Base-by-base conservation (phyloP, 352 stramenopile genomes). In the Pythium diclinum region DNA sequence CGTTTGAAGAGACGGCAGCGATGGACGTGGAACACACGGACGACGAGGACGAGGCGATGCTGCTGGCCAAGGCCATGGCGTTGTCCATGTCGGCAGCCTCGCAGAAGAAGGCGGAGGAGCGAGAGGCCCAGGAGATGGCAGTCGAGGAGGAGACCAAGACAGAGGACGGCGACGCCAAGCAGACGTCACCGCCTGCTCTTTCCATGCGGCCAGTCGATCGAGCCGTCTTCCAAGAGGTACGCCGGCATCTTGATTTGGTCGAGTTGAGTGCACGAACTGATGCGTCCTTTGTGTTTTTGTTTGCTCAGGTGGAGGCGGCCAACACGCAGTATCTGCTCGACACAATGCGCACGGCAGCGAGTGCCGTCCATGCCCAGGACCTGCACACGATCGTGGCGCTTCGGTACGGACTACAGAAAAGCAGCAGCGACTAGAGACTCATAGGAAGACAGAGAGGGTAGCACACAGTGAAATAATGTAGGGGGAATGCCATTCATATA, bases 11-110 rank as follows among this genome's bases (percentile, higher is more conserved):
- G 58, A 14, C 67, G 73, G 64, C 65, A 0, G 63, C 59, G 3
- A 67, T 67, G 54, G 75, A 81, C 30, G 67, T 64, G 14, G 58
- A 60, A 1, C 56, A 63, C 19, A 68, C 52, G 34, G 67, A 63
- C 5, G 61, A 68, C 32, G 81, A 94, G 30, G 84, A 96, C 16
- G 87, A 96, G 63, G 81, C 87, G 2, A 94, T 96, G 85, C 64
- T 96, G 42, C 68, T 96, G 6, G 87, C 87, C 0, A 94, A 96
- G 53, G 87, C 87, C 11, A 96, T 96, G 87, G 84, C 85, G 23
- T 56, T 96, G 55, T 96, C 87, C 13, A 96, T 96, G 87, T 91
- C 87, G 30, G 82, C 85, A 21, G 81, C 81, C 0, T 76, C 77
- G 11, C 72, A 85, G 32, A 77, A 77, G 44, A 79, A 83, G 7